Conservation (phyloP, 2,329 filamentous ascomycete species). For the Hyphodiscus sp. region DNA sequence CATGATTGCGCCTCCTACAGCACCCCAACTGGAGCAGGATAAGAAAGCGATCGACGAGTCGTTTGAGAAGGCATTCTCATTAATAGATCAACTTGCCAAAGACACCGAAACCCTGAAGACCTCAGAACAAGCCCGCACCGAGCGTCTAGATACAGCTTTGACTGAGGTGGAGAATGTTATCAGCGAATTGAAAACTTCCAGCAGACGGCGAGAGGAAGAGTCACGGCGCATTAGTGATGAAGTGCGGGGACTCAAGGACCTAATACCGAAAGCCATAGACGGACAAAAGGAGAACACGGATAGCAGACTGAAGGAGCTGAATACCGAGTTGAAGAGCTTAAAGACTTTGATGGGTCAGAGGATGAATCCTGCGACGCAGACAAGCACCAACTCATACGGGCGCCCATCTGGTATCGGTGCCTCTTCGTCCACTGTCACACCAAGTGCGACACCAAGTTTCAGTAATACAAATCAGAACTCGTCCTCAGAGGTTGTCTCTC, state of each 20-base stretch:
- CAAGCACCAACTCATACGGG: conserved; percentile 24
- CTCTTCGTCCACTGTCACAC: conserved; percentile 6
- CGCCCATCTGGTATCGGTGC: conserved; percentile 15
- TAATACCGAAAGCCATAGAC: conserved; percentile 83
- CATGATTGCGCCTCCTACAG: conserved; percentile 86
- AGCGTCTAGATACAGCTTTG: conserved; percentile 74
- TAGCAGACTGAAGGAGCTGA: conserved; percentile 74
- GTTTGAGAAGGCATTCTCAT: conserved; percentile 83
- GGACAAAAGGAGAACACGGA: conserved; percentile 83
- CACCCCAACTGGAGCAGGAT: conserved; percentile 88
- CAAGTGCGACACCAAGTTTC: conserved; percentile 3
- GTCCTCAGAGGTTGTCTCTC: conserved; percentile 14
- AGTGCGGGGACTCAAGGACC: conserved; percentile 71
- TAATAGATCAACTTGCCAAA: conserved; percentile 85
- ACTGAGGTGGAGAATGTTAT: conserved; percentile 81
- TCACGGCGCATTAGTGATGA: conserved; percentile 81
- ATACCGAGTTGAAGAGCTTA: conserved; percentile 80
- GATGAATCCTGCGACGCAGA: conserved; percentile 37
- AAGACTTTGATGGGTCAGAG: conserved; percentile 75
- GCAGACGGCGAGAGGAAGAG: conserved; percentile 79
- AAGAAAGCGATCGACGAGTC: conserved; percentile 89
- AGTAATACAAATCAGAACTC: conserved; percentile 14
- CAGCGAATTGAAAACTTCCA: conserved; percentile 71
- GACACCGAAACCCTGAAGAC: conserved; percentile 86
- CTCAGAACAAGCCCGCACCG: conserved; percentile 77